Percentiles rank a stretch among this genome's conserved stretches.
These are phyloP conservation scores for Aspergillus puulaauensis DNA, from an alignment of 2,329 filamentous ascomycete species.

Conservation along the genomic window DNA sequence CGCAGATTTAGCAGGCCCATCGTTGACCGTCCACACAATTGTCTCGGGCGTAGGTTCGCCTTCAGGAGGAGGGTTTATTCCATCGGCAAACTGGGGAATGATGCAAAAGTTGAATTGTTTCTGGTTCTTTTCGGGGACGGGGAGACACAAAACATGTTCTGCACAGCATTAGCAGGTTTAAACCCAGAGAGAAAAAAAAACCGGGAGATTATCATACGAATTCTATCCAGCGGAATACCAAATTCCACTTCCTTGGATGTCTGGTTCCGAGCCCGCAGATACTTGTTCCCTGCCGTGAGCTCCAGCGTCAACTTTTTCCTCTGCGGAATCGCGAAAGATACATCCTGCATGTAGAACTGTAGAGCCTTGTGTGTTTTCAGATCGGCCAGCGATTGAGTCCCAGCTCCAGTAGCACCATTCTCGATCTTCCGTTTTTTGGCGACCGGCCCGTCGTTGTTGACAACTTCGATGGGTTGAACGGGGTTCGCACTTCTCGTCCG, in stretches of 20 bases:
- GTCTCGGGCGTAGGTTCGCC: conserved; percentile 49
- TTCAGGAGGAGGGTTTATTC: conserved; percentile 47
- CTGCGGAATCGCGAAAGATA: conserved; percentile 62
- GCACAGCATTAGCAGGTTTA: conserved; percentile 10
- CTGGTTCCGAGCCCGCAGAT: conserved; percentile 51
- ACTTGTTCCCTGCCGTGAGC: conserved; percentile 46
- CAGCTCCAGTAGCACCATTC: conserved; percentile 28
- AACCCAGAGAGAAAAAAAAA: not conserved
- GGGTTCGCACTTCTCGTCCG: conserved; percentile 32
- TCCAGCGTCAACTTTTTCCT: conserved; percentile 64
- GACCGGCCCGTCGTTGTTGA: conserved; percentile 34
- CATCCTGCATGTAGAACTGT: conserved; percentile 52
- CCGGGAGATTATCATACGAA: conserved; percentile 39
- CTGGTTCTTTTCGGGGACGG: conserved; percentile 64
- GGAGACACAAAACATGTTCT: conserved; percentile 61
- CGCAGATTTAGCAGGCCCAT: conserved; percentile 50
- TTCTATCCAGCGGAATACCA: conserved; percentile 49
- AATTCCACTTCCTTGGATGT: conserved; percentile 55
- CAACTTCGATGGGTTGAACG: conserved; percentile 26
- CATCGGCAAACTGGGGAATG: conserved; percentile 53
- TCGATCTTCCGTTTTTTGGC: conserved; percentile 53
- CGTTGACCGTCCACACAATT: conserved; percentile 61
- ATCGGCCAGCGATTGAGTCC: conserved; percentile 28
- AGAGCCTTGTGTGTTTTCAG: conserved; percentile 34
- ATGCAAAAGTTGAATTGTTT: conserved; percentile 64